Conservation (phyloP, 306 rosid species). For the Prunus padus region DNA sequence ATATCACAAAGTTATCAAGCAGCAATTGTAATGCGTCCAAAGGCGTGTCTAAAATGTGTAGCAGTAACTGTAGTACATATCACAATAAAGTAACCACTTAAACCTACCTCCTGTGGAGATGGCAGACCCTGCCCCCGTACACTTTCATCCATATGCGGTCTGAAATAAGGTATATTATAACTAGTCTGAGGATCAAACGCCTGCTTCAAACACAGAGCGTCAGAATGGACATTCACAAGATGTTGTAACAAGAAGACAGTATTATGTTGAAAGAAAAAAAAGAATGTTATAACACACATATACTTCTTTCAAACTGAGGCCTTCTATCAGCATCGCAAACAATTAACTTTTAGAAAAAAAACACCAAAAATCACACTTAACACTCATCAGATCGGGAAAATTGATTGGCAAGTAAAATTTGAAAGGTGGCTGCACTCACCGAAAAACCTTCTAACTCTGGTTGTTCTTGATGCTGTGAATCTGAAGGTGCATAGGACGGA, state of each 20-base stretch:
- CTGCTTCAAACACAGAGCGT: conserved; percentile 46
- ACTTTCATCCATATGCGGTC: conserved; percentile 78
- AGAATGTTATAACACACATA: not conserved
- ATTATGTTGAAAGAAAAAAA: too few relatives aligned
- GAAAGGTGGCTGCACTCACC: conserved; percentile 46
- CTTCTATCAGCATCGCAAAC: not conserved
- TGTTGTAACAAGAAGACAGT: not conserved
- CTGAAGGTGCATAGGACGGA: conserved; percentile 64
- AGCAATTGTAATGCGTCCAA: not conserved
- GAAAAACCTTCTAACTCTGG: conserved; percentile 79
- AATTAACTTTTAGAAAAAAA: not conserved
- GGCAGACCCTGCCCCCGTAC: conserved; percentile 57
- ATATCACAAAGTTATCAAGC: not conserved
- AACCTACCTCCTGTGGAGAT: conserved; percentile 75
- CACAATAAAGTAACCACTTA: not conserved
- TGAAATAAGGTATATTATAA: conserved; percentile 79
- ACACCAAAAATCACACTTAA: not conserved
- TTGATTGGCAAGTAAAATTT: not conserved
- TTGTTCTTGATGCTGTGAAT: conserved; percentile 68
- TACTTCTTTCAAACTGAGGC: not conserved
- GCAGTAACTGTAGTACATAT: not conserved
- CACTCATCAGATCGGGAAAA: not conserved
- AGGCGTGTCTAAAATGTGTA: not conserved
- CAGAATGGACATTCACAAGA: conserved; percentile 18
- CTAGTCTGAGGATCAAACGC: conserved; percentile 85